Conservation (phyloP, 2,329 filamentous ascomycete species). For the Trichoderma aggressivum region DNA sequence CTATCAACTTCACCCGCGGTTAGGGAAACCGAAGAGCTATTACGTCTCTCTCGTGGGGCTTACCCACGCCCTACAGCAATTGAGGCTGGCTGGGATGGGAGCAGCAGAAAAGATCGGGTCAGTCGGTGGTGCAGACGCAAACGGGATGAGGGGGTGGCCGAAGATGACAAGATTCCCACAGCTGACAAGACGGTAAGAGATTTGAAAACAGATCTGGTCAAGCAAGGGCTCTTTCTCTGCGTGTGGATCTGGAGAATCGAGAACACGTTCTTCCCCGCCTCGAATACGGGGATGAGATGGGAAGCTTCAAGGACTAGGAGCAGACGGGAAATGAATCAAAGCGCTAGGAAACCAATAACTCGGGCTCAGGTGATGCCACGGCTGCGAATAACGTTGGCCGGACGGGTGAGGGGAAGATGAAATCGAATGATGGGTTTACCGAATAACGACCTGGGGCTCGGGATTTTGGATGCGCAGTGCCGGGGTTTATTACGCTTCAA, state of each 20-base stretch:
- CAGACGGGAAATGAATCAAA: not conserved
- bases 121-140: constrained; percentile 12
- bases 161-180: not conserved
- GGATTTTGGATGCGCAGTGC: not conserved
- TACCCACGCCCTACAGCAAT: not conserved
- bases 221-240: not conserved
- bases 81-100: constrained; percentile 1
- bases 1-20: not conserved
- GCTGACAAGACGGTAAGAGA: not conserved
- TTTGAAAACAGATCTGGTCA: constrained; percentile 12
- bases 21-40: not conserved
- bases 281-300: constrained; percentile 11
- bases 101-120: not conserved
- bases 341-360: not conserved
- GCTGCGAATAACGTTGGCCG: not conserved
- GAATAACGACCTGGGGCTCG: not conserved
- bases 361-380: constrained; percentile 9
- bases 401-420: constrained; percentile 12
- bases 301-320: not conserved
- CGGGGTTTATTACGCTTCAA: not conserved
- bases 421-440: constrained; percentile 12
- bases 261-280: constrained; percentile 20
- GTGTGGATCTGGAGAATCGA: constrained; percentile 16
- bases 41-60: constrained; percentile 9
- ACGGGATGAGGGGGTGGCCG: constrained; percentile 11